These are phyloP conservation scores for Elasticomyces elasticus DNA, from an alignment of 495 filamentous ascomycete genomes.

Conservation along the genomic window DNA sequence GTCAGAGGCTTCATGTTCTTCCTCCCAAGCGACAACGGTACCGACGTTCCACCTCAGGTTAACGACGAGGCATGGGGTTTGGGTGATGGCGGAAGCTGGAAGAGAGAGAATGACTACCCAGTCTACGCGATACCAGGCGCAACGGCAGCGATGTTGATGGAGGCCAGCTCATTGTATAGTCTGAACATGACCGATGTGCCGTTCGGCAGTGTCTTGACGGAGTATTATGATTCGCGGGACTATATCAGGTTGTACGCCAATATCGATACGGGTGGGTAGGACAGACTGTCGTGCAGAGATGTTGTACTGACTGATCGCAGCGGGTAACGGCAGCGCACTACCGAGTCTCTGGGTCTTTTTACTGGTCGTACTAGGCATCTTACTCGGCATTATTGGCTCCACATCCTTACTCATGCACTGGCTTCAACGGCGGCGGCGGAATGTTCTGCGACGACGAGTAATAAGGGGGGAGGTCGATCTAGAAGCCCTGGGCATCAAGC, in stretches of 20 bases:
- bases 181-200: slow-evolving; percentile 53
- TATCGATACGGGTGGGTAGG: slow-evolving; percentile 29
- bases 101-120: slow-evolving; percentile 52
- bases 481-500: slow-evolving; percentile 68
- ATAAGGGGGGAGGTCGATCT: slow-evolving; percentile 67
- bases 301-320: slow-evolving; percentile 26
- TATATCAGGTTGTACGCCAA: slow-evolving; percentile 52
- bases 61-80: slow-evolving; percentile 56
- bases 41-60: slow-evolving; percentile 48
- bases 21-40: slow-evolving; percentile 41
- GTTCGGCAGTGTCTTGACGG: slow-evolving; percentile 44
- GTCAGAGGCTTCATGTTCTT: slow-evolving; percentile 68
- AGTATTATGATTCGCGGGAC: slow-evolving; percentile 33
- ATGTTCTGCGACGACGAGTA: slow-evolving; percentile 56
- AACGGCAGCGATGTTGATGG: slow-evolving; percentile 57
- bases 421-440: slow-evolving; percentile 56
- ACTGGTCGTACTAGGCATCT: slow-evolving; percentile 65
- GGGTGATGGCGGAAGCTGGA: slow-evolving; percentile 55
- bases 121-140: slow-evolving; percentile 72
- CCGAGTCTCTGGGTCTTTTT: slow-evolving; percentile 77
- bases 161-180: slow-evolving; percentile 64
- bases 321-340: slow-evolving; percentile 33
- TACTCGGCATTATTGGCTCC: slow-evolving; percentile 52
- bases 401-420: slow-evolving; percentile 66
- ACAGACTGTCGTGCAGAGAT: slow-evolving; percentile 32